Base-by-base conservation (phyloP, 352 stramenopile genomes). In the Albugo laibachii region DNA sequence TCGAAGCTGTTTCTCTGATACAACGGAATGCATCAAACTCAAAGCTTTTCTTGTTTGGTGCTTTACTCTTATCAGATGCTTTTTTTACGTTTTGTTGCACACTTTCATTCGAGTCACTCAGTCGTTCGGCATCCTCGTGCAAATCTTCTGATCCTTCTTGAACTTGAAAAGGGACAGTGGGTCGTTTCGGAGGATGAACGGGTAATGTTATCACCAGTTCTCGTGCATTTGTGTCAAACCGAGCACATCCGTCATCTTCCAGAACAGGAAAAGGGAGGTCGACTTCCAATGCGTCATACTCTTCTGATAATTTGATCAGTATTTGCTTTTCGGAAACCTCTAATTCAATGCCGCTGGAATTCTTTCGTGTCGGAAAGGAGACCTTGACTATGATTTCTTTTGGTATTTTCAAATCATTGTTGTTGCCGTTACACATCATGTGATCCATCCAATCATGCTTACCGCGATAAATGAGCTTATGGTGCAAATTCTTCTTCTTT, bases 151-250 rank as follows among this genome's bases (percentile, higher is more conserved):
- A 57, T 11, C 65, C 44, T 0, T 49, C 50, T 42, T 57, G 53
- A 13, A 50, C 15, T 31, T 31, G 3, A 31, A 31, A 31, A 31
- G 24, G 24, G 37, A 52, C 45, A 36, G 59, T 57, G 10, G 49
- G 55, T 11, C 55, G 56, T 2, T 63, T 42, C 8, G 69, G 75
- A 3, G 77, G 66, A 14, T 78, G 61, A 21, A 94, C 76, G 0
- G 79, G 79, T 37, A 94, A 54, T 24, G 78, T 89, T 12, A 94
- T 69, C 2, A 83, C 51, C 0, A 94, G 50, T 20, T 78, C 70
- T 13, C 67, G 62, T 3, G 51, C 62, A 34, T 75, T 79, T 48
- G 91, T 91, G 45, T 94, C 78, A 54, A 89, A 94, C 36, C 69
- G 81, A 21, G 83, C 81, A 45, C 50, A 63, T 0, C 78, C 80